These are phyloP conservation scores for Fusarium robinianum DNA, from an alignment of 2,329 filamentous ascomycete genomes.

Conservation along the genomic window DNA sequence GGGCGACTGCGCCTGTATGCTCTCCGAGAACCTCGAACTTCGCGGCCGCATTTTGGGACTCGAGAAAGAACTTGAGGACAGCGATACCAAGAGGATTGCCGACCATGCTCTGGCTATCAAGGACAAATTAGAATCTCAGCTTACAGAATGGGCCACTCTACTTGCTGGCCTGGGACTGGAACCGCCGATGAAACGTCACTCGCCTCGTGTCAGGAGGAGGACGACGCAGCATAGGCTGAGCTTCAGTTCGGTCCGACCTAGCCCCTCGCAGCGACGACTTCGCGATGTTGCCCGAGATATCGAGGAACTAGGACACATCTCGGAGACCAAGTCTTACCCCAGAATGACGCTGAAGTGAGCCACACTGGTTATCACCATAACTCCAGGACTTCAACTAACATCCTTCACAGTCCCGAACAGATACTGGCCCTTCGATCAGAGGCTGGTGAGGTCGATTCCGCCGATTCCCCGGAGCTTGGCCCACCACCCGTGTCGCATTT, in stretches of 20 bases:
- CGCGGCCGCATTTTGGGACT: slow-evolving; percentile 71
- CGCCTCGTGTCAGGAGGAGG: slow-evolving; percentile 47
- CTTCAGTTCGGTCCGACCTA: slow-evolving; percentile 46
- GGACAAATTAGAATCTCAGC: slow-evolving; percentile 70
- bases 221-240: slow-evolving; percentile 49
- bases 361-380: neutral
- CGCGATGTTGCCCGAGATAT: slow-evolving; percentile 60
- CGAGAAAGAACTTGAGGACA: slow-evolving; percentile 68
- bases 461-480: slow-evolving; percentile 71
- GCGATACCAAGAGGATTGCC: slow-evolving; percentile 61
- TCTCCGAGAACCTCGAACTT: slow-evolving; percentile 79
- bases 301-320: slow-evolving; percentile 60
- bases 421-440: slow-evolving; percentile 62
- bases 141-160: slow-evolving; percentile 70
- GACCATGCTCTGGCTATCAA: slow-evolving; percentile 73
- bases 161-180: slow-evolving; percentile 68
- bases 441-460: slow-evolving; percentile 50
- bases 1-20: slow-evolving; percentile 72
- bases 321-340: slow-evolving; percentile 70
- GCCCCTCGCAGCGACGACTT: slow-evolving; percentile 60
- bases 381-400: slow-evolving; percentile 38
- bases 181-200: slow-evolving; percentile 57
- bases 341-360: slow-evolving; percentile 70
- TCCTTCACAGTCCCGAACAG: slow-evolving; percentile 59
- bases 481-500: slow-evolving; percentile 63